Evolutionary conservation across 2,329 filamentous ascomycete genomes (phyloP), one percentile per base, ranked within the genome.

Genomic region (Eutypa lata): DNA sequence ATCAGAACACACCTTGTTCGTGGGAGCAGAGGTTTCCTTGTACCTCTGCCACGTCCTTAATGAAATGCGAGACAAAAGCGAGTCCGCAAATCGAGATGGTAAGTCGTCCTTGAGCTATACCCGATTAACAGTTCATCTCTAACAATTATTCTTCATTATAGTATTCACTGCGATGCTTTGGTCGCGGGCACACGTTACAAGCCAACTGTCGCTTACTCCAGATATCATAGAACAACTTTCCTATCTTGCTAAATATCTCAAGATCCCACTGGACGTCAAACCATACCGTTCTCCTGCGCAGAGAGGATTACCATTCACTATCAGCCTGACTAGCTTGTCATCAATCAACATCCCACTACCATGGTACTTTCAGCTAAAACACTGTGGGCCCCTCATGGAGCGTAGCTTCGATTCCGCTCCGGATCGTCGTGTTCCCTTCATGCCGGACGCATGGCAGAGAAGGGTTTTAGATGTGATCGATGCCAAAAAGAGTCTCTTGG

Each of bases 371-470:
- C 88, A 91, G 62, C 72, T 91, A 11, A 68, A 81, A 8, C 75
- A 88, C 63, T 87, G 82, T 47, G 88, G 88, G 0, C 88, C 88
- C 0, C 91, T 88, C 62, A 79, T 92, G 68, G 88, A 91, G 61
- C 77, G 88, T n/a, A 84, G 79, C 58, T 87, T 91, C 61, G 86
- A 89, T 61, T 85, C 88, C 0, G 74, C 74, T 13, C 79, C 82
- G 0, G 89, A 92, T 65, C 57, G 75, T n/a, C 81, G 89, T 54
- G 88, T 90, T 0, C 68, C 72, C 2, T 93, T 93, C 64, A 71
- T 85, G 4, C 89, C 89, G 1, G 89, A 93, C 71, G 81, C 79
- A 3, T 93, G 89, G 89, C 89, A 93, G 68, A 74, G 86, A 51
- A 76, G 82, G 37, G 88, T 92, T 0, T 75, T 93, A 1, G 87